Percentiles rank a stretch among this genome's conserved stretches.
Conservation (phyloP, 371 early-diverging fungal species). For the Rhizopus arrhizus region DNA sequence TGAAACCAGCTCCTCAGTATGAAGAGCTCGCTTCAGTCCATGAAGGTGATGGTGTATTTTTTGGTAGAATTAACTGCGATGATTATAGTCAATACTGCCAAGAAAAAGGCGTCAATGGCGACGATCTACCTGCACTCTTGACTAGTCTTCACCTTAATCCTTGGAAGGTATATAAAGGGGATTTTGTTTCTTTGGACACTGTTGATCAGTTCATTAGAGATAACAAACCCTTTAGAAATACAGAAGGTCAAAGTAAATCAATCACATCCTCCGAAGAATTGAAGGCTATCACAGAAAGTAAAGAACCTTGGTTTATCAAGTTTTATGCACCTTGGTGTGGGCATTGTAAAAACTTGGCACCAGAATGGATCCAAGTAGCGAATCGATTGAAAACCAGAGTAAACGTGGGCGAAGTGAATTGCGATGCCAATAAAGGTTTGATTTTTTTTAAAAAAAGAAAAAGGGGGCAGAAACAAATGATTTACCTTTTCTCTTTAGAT, state of each 20-base stretch:
- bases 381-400: slow-evolving; percentile 56
- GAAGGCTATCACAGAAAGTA: slow-evolving; percentile 14
- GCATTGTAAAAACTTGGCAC: slow-evolving; percentile 83
- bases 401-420: slow-evolving; percentile 83
- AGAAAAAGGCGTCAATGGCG: slow-evolving; percentile 15
- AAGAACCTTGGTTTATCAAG: slow-evolving; percentile 71
- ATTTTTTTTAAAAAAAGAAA: slow-evolving; percentile 1
- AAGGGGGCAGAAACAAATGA: background rate
- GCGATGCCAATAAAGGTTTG: slow-evolving; percentile 59
- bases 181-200: background rate
- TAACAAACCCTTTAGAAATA: slow-evolving; percentile 7
- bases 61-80: slow-evolving; percentile 22
- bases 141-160: slow-evolving; percentile 9
- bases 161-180: slow-evolving; percentile 16
- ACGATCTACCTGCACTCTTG: slow-evolving; percentile 13
- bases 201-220: slow-evolving; percentile 11
- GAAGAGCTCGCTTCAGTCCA: slow-evolving; percentile 2
- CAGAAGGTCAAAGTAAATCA: slow-evolving; percentile 10
- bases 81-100: slow-evolving; percentile 10
- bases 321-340: slow-evolving; percentile 90
- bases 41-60: slow-evolving; percentile 5
- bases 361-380: slow-evolving; percentile 74
- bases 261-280: slow-evolving; percentile 4
- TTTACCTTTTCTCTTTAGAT: slow-evolving; percentile 11
- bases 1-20: slow-evolving; percentile 10